Percentiles rank a stretch among this genome's conserved stretches.
Evolutionary conservation across 257 asterid species (phyloP).

Genomic region (Solanum microdontum): DNA sequence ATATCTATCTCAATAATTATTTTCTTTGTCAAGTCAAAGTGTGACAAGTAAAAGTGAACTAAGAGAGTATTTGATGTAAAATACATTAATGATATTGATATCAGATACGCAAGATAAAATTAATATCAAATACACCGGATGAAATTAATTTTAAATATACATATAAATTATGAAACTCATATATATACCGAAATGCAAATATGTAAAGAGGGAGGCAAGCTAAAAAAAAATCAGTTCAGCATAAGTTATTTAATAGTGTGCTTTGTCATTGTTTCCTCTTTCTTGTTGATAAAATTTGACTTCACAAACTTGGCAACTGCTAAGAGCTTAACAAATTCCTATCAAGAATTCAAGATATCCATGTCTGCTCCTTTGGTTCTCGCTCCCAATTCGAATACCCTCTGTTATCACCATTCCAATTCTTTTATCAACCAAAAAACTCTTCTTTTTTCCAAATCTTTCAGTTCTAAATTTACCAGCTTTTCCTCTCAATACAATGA

Average conservation of each 20-base stretch:
- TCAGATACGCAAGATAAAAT: not conserved
- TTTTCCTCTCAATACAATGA: constrained; percentile 4
- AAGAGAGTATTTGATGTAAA: too few relatives aligned
- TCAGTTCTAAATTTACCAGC: constrained; percentile 1
- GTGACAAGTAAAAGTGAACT: too few relatives aligned
- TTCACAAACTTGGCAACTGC: not conserved
- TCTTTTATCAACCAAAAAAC: constrained; percentile 15
- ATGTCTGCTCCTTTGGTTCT: constrained; percentile 32
- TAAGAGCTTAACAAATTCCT: not conserved
- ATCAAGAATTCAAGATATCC: not conserved
- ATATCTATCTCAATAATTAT: accelerated
- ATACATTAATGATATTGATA: not conserved
- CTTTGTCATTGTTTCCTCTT: not conserved
- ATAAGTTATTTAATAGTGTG: not conserved
- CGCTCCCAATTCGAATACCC: constrained; percentile 19
- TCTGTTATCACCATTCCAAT: constrained; percentile 11
- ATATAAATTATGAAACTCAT: too few relatives aligned
- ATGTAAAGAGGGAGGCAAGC: not conserved
- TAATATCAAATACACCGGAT: not conserved
- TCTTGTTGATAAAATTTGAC: not conserved
- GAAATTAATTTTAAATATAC: too few relatives aligned
- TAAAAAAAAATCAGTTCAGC: not conserved
- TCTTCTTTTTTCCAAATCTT: constrained; percentile 3
- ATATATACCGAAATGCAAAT: too few relatives aligned
- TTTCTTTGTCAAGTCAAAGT: too few relatives aligned